phyloP scores from a whole-genome alignment of 352 stramenopile genomes.

The Peronospora belbahrii region DNA sequence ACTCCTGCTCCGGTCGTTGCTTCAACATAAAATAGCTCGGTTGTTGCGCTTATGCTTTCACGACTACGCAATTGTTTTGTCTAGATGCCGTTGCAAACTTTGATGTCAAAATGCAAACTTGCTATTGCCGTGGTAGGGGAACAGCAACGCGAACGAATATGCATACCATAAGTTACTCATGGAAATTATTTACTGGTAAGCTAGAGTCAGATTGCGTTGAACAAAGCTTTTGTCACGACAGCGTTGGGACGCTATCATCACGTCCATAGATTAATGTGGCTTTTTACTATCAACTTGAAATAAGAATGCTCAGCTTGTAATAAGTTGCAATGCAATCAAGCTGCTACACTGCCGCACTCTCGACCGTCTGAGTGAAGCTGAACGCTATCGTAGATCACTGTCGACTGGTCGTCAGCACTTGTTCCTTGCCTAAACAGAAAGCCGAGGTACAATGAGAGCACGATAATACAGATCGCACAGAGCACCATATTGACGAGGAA shows the following conservation, averaged over 20 bases:
- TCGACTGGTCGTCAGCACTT: not conserved
- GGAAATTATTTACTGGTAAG: too few species aligned
- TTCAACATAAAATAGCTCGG: too few species aligned
- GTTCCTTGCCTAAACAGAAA: slow-evolving; percentile 9
- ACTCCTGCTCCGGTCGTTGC: not conserved
- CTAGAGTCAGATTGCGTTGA: not conserved
- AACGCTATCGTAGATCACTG: slow-evolving; percentile 13
- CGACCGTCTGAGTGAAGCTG: slow-evolving; percentile 21
- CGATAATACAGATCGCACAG: slow-evolving; percentile 32
- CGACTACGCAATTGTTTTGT: too few species aligned
- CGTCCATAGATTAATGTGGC: too few species aligned
- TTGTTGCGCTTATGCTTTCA: too few species aligned
- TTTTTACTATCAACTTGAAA: slow-evolving; percentile 1
- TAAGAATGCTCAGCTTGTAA: not conserved
- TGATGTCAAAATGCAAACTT: too few species aligned
- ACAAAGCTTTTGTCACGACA: too few species aligned
- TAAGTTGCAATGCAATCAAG: not conserved
- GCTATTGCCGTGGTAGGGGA: too few species aligned
- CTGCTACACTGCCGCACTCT: slow-evolving; percentile 1
- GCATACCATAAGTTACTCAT: too few species aligned
- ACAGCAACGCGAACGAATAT: too few species aligned
- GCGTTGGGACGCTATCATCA: too few species aligned
- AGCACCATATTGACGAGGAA: slow-evolving; percentile 43
- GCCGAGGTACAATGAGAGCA: slow-evolving; percentile 25
- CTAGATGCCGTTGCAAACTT: not conserved